phyloP scores from a whole-genome alignment of 2,329 filamentous ascomycete species.

The Erysiphe pulchra region DNA sequence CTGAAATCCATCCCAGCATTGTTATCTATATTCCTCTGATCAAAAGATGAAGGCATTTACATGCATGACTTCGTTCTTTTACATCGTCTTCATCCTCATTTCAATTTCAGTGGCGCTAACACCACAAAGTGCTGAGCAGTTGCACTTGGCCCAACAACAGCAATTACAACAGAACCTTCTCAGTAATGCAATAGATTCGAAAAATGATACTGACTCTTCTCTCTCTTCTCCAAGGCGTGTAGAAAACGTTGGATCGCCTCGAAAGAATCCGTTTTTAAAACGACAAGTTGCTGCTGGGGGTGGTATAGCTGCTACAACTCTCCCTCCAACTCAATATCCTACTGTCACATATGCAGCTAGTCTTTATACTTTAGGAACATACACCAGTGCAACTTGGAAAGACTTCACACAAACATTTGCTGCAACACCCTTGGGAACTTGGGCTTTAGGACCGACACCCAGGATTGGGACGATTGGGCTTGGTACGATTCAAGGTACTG shows the following conservation, averaged over 20 bases:
- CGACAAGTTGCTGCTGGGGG: slow-evolving; percentile 2
- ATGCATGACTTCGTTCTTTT: neutral
- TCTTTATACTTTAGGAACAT: slow-evolving; percentile 5
- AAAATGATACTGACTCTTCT: neutral
- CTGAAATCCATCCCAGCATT: too few species aligned
- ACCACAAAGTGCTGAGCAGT: neutral
- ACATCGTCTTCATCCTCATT: neutral
- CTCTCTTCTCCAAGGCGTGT: too few species aligned
- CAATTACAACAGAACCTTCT: neutral
- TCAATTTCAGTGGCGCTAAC: neutral
- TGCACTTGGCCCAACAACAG: neutral
- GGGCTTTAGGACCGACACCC: slow-evolving; percentile 9
- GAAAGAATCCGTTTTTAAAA: slow-evolving; percentile 1
- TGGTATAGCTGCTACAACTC: slow-evolving; percentile 1
- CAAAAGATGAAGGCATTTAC: too few species aligned
- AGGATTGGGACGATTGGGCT: slow-evolving; percentile 8
- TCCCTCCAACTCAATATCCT: slow-evolving; percentile 5
- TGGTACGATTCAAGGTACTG: slow-evolving; percentile 6
- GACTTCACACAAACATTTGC: slow-evolving; percentile 12
- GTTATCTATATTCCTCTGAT: too few species aligned
- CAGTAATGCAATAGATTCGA: neutral
- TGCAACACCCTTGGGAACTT: slow-evolving; percentile 9
- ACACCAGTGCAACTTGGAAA: slow-evolving; percentile 4
- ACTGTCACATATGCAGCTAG: slow-evolving; percentile 4
- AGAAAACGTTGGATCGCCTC: neutral